Conservation (phyloP, 2,329 filamentous ascomycete species). For the Epichloe festucae region DNA sequence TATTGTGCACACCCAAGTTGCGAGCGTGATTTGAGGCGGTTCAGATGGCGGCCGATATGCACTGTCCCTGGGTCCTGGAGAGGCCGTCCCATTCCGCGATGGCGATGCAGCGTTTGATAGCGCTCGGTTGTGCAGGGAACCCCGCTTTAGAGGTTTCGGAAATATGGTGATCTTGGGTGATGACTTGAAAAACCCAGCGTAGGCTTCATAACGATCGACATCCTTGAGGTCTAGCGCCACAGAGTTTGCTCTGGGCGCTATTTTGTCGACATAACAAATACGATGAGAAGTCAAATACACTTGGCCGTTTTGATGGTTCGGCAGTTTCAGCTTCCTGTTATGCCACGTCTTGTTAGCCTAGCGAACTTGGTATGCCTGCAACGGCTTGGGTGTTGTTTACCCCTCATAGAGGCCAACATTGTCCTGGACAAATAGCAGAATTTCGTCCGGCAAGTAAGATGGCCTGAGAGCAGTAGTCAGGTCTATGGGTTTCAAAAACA, state of each 20-base stretch:
- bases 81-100: constrained; percentile 32
- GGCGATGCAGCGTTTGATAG: constrained; percentile 32
- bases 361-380: not conserved
- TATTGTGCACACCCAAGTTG: constrained; percentile 92
- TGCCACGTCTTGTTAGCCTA: not conserved
- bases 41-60: constrained; percentile 25
- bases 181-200: constrained; percentile 88
- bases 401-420: constrained; percentile 96
- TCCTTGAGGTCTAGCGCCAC: constrained; percentile 80
- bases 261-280: constrained; percentile 85
- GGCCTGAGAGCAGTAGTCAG: constrained; percentile 93
- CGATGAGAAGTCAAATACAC: constrained; percentile 94
- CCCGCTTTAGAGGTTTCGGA: constrained; percentile 63
- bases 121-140: constrained; percentile 42
- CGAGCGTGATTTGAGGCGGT: constrained; percentile 39
- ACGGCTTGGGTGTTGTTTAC: constrained; percentile 36
- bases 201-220: constrained; percentile 81
- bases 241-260: constrained; percentile 73
- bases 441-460: constrained; percentile 83
- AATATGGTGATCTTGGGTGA: constrained; percentile 85
- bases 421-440: constrained; percentile 91
- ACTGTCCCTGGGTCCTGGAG: constrained; percentile 32
- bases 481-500: constrained; percentile 94
- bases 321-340: constrained; percentile 81
- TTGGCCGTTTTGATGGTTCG: constrained; percentile 87